These are phyloP conservation scores for Aspergillus taichungensis DNA, from an alignment of 495 filamentous ascomycete species.

Conservation along the genomic window DNA sequence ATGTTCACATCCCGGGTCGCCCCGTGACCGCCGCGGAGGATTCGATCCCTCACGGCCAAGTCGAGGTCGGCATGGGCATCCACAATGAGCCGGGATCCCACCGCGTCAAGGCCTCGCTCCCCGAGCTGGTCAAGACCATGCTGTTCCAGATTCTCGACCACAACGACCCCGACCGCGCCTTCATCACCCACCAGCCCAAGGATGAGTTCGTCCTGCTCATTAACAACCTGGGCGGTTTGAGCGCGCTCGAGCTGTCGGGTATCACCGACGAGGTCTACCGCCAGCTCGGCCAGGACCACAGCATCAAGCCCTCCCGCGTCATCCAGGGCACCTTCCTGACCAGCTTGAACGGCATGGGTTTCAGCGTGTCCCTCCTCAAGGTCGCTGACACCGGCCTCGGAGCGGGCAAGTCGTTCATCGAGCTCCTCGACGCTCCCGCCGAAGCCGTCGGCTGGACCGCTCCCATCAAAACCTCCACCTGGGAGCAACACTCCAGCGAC, in stretches of 20 bases:
- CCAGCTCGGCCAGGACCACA: conserved; percentile 61
- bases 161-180: conserved; percentile 72
- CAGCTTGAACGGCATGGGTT: conserved; percentile 85
- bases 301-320: conserved; percentile 61
- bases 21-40: conserved; percentile 37
- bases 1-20: conserved; percentile 88
- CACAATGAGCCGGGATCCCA: conserved; percentile 91
- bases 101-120: conserved; percentile 55
- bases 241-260: conserved; percentile 77
- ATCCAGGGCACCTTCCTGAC: conserved; percentile 61
- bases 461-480: conserved; percentile 51
- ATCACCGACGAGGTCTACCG: conserved; percentile 80
- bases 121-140: conserved; percentile 68
- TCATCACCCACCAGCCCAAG: conserved; percentile 53
- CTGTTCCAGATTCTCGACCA: conserved; percentile 70
- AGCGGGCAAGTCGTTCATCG: conserved; percentile 66
- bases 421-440: conserved; percentile 76
- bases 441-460: conserved; percentile 83
- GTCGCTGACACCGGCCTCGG: conserved; percentile 73
- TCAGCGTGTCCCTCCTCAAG: conserved; percentile 80
- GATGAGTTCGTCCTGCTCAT: conserved; percentile 69
- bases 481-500: conserved; percentile 35
- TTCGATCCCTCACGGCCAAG: conserved; percentile 55
- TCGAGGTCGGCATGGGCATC: conserved; percentile 97
- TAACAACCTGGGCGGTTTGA: conserved; percentile 93